Evolutionary conservation across 352 stramenopile species (phyloP).

Genomic region (Phytophthora niederhauseri): DNA sequence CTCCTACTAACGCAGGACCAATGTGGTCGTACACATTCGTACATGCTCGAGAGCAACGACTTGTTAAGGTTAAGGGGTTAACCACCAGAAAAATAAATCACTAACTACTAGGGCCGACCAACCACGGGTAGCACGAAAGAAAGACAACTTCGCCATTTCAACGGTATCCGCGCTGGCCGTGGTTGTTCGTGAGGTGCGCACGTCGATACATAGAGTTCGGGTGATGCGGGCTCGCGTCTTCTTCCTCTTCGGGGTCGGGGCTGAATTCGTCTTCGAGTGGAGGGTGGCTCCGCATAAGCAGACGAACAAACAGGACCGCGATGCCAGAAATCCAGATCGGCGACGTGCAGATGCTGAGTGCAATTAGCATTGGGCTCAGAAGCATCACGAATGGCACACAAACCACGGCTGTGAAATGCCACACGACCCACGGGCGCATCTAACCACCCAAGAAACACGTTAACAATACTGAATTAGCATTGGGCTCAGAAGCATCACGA

Average conservation of each 20-base stretch:
- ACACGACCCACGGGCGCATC: constrained; percentile 64
- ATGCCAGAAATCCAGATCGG: constrained; percentile 75
- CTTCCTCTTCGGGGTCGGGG: constrained; percentile 43
- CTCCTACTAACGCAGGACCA: background rate
- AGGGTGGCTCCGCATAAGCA: constrained; percentile 40
- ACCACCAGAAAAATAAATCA: constrained; percentile 35
- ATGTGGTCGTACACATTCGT: background rate
- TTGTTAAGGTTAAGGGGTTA: constrained; percentile 18
- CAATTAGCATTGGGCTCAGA: constrained; percentile 79
- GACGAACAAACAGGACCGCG: constrained; percentile 59
- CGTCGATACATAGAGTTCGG: constrained; percentile 59
- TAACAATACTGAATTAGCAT: constrained; percentile 80
- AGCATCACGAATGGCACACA: constrained; percentile 78
- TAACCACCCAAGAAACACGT: constrained; percentile 18
- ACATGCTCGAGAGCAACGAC: constrained; percentile 12
- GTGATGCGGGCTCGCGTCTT: constrained; percentile 45
- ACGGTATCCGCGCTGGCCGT: constrained; percentile 31
- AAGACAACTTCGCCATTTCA: constrained; percentile 10
- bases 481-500: constrained; percentile 72
- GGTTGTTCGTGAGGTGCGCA: constrained; percentile 41
- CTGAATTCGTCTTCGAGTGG: constrained; percentile 50
- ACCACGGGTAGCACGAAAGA: constrained; percentile 3
- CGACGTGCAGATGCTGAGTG: constrained; percentile 76
- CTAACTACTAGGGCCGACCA: constrained; percentile 29
- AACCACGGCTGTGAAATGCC: constrained; percentile 69